These are phyloP conservation scores for Trichoderma lentiforme DNA, from an alignment of 2,329 filamentous ascomycete species.

Conservation along the genomic window DNA sequence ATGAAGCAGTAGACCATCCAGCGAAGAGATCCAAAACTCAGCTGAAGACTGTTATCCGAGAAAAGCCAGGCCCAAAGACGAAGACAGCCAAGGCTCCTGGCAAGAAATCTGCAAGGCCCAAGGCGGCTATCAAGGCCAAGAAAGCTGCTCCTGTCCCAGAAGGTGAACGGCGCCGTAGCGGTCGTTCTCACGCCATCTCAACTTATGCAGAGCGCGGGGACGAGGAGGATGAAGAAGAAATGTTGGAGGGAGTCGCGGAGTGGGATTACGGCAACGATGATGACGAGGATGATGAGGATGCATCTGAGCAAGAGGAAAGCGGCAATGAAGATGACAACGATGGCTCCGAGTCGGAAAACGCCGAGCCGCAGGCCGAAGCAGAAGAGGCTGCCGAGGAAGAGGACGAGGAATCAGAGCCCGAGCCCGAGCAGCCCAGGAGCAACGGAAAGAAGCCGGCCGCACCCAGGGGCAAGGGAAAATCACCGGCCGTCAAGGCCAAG, in stretches of 20 bases:
- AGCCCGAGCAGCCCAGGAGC: conserved; percentile 22
- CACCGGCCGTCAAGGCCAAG: conserved; percentile 26
- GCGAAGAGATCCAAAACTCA: conserved; percentile 39
- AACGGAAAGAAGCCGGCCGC: conserved; percentile 26
- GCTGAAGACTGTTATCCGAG: conserved; percentile 36
- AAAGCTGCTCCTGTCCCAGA: conserved; percentile 32
- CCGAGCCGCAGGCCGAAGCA: conserved; percentile 19
- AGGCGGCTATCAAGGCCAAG: conserved; percentile 28
- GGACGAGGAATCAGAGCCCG: conserved; percentile 21
- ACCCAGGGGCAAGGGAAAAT: conserved; percentile 25
- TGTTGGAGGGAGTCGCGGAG: conserved; percentile 57
- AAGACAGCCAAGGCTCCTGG: conserved; percentile 35
- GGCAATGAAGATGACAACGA: conserved; percentile 17
- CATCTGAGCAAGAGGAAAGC: conserved; percentile 18
- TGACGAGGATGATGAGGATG: conserved; percentile 21
- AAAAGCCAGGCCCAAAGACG: conserved; percentile 35
- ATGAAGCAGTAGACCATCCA: conserved; percentile 47
- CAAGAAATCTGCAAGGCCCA: conserved; percentile 34
- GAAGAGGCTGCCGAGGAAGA: conserved; percentile 25
- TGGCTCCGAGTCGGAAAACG: conserved; percentile 16
- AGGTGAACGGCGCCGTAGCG: conserved; percentile 54
- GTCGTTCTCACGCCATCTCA: conserved; percentile 47
- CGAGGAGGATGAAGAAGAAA: conserved; percentile 58
- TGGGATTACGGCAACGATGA: conserved; percentile 47
- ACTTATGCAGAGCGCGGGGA: conserved; percentile 56